phyloP scores from a whole-genome alignment of 257 asterid genomes.

The Marsdenia floribunda region DNA sequence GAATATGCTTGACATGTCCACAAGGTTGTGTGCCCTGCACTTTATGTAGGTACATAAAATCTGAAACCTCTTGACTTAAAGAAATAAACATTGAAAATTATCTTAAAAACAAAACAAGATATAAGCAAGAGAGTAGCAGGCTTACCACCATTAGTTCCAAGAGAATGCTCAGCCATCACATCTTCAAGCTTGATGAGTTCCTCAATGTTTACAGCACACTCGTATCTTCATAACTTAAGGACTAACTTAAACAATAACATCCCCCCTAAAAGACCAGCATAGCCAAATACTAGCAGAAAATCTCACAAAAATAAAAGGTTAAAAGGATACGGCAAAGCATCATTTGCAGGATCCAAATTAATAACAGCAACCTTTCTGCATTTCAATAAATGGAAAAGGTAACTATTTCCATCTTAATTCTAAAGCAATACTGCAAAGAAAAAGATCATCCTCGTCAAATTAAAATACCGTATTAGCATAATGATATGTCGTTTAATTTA shows the following conservation, averaged over 20 bases:
- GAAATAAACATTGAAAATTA: too few species aligned
- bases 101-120: too few species aligned
- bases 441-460: neutral
- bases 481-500: neutral
- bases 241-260: slow-evolving; percentile 15
- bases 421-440: neutral
- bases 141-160: slow-evolving; percentile 98
- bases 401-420: neutral
- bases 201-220: slow-evolving; percentile 88
- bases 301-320: neutral
- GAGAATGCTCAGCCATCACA: slow-evolving; percentile 91
- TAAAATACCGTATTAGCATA: neutral
- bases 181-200: slow-evolving; percentile 82
- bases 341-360: slow-evolving; percentile 96
- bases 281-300: neutral
- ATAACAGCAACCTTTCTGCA: slow-evolving; percentile 95
- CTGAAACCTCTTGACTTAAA: too few species aligned
- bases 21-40: neutral
- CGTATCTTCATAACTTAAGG: slow-evolving; percentile 66
- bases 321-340: slow-evolving; percentile 87
- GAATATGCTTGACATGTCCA: neutral
- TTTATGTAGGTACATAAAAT: neutral
- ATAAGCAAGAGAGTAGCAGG: neutral
- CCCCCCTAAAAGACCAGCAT: slow-evolving; percentile 11
- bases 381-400: slow-evolving; percentile 7